phyloP scores from a whole-genome alignment of 2,329 filamentous ascomycete species.

The Penicillium olsonii region DNA sequence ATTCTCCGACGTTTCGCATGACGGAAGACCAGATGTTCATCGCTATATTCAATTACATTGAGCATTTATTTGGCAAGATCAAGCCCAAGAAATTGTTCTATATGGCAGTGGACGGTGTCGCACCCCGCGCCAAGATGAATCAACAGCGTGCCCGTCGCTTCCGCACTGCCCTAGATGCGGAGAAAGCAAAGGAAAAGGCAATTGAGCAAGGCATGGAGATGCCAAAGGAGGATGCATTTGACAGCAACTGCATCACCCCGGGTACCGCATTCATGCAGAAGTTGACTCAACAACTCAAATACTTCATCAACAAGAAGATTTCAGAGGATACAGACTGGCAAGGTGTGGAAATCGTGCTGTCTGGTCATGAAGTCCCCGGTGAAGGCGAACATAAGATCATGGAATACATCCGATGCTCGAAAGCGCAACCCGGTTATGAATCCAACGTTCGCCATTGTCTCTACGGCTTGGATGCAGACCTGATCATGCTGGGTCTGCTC shows the following conservation, averaged over 20 bases:
- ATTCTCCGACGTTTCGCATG: constrained; percentile 87
- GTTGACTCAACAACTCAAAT: constrained; percentile 88
- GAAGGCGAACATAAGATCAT: constrained; percentile 99
- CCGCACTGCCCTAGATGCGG: constrained; percentile 86
- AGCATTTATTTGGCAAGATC: constrained; percentile 97
- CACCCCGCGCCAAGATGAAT: constrained; percentile 98
- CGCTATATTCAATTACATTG: constrained; percentile 99
- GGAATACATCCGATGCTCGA: constrained; percentile 98
- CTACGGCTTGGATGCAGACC: constrained; percentile 93
- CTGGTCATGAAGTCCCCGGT: constrained; percentile 94
- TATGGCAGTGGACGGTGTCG: constrained; percentile 98
- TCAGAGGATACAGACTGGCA: constrained; percentile 98
- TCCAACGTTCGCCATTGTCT: constrained; percentile 93
- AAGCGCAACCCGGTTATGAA: constrained; percentile 90
- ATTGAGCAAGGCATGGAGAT: constrained; percentile 85
- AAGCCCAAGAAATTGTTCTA: constrained; percentile 98
- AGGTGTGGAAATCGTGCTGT: constrained; percentile 91
- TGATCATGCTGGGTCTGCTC: constrained; percentile 97
- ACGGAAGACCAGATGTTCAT: constrained; percentile 99
- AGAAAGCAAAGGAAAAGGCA: constrained; percentile 88
- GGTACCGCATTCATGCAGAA: constrained; percentile 98
- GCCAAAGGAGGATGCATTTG: constrained; percentile 92
- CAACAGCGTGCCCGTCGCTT: constrained; percentile 96
- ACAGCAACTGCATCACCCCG: constrained; percentile 98
- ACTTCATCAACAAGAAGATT: constrained; percentile 98